Base-by-base conservation (phyloP, 306 rosid species). In the Sophora flavescens region DNA sequence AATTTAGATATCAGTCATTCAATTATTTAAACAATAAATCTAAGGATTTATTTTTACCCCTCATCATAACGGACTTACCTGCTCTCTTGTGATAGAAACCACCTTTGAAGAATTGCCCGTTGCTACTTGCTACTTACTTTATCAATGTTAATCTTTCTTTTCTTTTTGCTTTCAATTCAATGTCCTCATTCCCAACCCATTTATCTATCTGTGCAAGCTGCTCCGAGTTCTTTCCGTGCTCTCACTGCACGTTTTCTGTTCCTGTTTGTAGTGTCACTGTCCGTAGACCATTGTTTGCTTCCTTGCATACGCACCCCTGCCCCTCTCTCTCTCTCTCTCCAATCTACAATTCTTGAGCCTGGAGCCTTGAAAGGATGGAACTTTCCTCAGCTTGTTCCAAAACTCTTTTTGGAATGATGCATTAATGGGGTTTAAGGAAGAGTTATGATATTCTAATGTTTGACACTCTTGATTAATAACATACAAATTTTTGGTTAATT, bases 191-290 rank as follows among this genome's bases (percentile, higher is more conserved):
- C 36, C 84, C 22, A 22, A 22, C 22, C 22, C 22, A 22, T 22
- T 22, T 22, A 30, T 84, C 77, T 78, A 77, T 70, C 81, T 68
- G 72, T 32, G 73, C 63, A 77, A 75, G 61, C 72, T 80, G 58
- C 66, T 22, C 75, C 44, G 70, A 41, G 13, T 18, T 70, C 54
- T 68, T 63, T 63, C 66, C 67, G 86, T 50, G 35, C 70, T 41
- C 84, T 80, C 83, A 76, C 82, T 54, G 78, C 79, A 77, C 86
- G 84, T 87, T 79, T 79, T 78, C 82, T 84, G 71, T 83, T 79
- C 80, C 42, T 77, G 66, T 79, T 45, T 73, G 72, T 68, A 61
- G 78, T 57, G 86, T 68, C 78, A 36, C 78, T 57, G 74, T 83
- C 74, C 73, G 61, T 50, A 72, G 45, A 77, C 86, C 80, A 42